Base-by-base conservation (phyloP, 768 basidiomycete species). In the Mycena galopus region DNA sequence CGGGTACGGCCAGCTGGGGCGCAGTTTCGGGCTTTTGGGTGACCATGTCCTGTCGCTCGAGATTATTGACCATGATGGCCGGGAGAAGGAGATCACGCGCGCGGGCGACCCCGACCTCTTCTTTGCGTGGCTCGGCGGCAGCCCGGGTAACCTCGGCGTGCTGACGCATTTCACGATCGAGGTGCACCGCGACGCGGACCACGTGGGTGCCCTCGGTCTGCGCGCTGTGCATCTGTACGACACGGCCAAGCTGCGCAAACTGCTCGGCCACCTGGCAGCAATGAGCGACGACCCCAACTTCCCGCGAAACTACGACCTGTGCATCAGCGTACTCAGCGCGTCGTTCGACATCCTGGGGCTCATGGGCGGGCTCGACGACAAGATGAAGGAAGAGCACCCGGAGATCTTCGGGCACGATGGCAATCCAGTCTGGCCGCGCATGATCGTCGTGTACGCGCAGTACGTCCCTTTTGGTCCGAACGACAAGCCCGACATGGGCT, bases 221-320 rank as follows among this genome's bases (percentile, higher is more conserved):
- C 60, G 33, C 10, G 71, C 65, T 17, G 53, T 67, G 50, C 71
- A 72, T 57, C 37, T 67, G 37, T 72, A 72, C 65, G 51, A 63
- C 65, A 67, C 23, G 53, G 59, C 11, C 3, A 72, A 35, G 39
- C 65, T 72, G 50, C 55, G 55, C 32, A 56, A 62, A 64, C 64
- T 72, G 9, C 51, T 72, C 29, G 39, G 59, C 9, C 65, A 67
- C 37, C 65, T 72, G 33, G 71, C 71, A 6, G 71, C n/a, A 50
- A 66, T 72, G 71, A 67, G 37, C 53, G 71, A 72, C 65, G 60
- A 72, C 65, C 65, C 27, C 39, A 50, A 66, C 58, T 66, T 63
- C 44, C 71, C 71, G 58, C 71, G 71, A 19, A 72, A 72, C 65
- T 72, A 72, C 65, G 71, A 72, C 42, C 50, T 72, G 37, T 72